Evolutionary conservation across 768 basidiomycete species (phyloP).

Genomic region (Leccinellum albellum): DNA sequence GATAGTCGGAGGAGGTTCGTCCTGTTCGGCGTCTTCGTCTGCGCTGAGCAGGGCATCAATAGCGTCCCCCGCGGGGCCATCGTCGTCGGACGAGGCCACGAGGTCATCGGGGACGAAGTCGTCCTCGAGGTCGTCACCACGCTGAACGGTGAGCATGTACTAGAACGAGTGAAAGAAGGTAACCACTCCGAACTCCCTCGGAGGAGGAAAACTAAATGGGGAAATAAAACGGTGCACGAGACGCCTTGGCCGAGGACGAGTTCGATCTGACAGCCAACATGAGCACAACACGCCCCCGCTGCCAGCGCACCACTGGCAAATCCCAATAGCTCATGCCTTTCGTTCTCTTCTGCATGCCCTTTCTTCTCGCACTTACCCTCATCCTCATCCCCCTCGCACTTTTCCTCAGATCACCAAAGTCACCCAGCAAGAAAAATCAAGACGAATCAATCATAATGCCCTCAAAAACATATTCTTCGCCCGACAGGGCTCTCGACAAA

Average conservation of each 20-base stretch:
- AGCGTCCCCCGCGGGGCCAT: conserved; percentile 36
- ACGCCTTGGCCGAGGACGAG: not conserved
- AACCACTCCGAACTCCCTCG: not conserved
- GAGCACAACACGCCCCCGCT: conserved; percentile 24
- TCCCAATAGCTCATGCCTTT: conserved; percentile 6
- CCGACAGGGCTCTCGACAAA: conserved; percentile 5
- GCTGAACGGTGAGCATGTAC: conserved; percentile 29
- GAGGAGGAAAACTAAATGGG: conserved; percentile 4
- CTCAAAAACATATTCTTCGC: conserved; percentile 13
- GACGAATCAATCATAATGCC: conserved; percentile 13
- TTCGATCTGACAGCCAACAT: conserved; percentile 20
- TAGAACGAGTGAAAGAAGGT: not conserved
- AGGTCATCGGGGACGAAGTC: conserved; percentile 72
- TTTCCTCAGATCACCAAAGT: conserved; percentile 2
- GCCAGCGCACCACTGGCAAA: conserved; percentile 4
- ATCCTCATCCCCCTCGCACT: conserved; percentile 4
- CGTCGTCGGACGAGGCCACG: conserved; percentile 61
- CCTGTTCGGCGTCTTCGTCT: conserved; percentile 41
- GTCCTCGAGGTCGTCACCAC: conserved; percentile 81
- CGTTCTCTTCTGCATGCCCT: conserved; percentile 7
- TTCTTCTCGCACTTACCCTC: conserved; percentile 11
- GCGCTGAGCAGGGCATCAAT: conserved; percentile 41
- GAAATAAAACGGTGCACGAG: conserved; percentile 7
- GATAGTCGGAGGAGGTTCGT: conserved; percentile 15
- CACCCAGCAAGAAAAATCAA: not conserved